Conservation (phyloP, 352 stramenopile species). For the Salisapilia sapeloensis region DNA sequence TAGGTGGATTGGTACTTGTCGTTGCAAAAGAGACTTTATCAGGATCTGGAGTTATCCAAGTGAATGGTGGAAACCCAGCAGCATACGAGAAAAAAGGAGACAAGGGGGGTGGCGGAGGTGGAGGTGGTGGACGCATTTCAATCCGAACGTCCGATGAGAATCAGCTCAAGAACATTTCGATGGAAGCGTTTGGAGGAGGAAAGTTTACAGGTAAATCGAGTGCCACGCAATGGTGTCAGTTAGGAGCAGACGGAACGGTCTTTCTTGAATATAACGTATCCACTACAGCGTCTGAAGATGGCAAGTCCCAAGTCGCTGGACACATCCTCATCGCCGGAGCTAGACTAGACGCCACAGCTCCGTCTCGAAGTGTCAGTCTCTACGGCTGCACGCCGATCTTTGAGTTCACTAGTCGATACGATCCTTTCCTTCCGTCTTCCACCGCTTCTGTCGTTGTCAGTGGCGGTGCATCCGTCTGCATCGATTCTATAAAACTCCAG, state of each 20-base stretch:
- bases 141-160: conserved; percentile 21
- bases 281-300: neutral
- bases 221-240: conserved; percentile 52
- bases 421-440: conserved; percentile 32
- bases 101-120: conserved; percentile 28
- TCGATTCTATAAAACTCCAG: neutral
- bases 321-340: too few relatives aligned
- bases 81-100: conserved; percentile 10
- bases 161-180: conserved; percentile 13
- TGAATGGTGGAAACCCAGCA: conserved; percentile 29
- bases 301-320: too few relatives aligned
- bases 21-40: conserved; percentile 14
- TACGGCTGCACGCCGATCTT: conserved; percentile 69
- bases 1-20: conserved; percentile 31
- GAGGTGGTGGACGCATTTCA: conserved; percentile 35
- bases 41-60: conserved; percentile 22
- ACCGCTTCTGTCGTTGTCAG: conserved; percentile 48
- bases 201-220: conserved; percentile 6
- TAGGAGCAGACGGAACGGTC: conserved; percentile 63
- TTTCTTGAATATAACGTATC: conserved; percentile 17
- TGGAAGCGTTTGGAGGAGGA: conserved; percentile 36
- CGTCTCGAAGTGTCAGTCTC: conserved; percentile 18
- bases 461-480: conserved; percentile 39
- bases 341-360: neutral
- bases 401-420: conserved; percentile 18